Conservation (phyloP, 2,329 filamentous ascomycete species). For the Ophiosphaerella narmari region DNA sequence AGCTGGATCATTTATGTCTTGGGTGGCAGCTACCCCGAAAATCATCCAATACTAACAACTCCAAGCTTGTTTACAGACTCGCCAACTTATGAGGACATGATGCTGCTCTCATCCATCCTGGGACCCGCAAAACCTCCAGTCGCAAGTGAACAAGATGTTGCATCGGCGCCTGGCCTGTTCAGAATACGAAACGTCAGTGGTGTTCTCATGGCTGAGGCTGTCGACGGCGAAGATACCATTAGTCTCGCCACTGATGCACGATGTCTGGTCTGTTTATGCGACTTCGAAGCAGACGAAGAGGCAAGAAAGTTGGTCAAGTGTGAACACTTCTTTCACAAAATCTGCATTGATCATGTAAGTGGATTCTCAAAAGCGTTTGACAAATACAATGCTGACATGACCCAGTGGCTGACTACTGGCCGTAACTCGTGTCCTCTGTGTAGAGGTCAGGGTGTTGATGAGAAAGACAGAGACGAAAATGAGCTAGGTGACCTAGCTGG, state of each 20-base stretch:
- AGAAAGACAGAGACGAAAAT: slow-evolving; percentile 40
- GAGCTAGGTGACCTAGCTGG: slow-evolving; percentile 16
- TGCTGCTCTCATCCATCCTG: slow-evolving; percentile 67
- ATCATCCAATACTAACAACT: slow-evolving; percentile 71
- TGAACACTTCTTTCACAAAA: slow-evolving; percentile 68
- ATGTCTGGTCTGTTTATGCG: slow-evolving; percentile 69
- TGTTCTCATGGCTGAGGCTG: slow-evolving; percentile 54
- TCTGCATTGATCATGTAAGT: slow-evolving; percentile 71
- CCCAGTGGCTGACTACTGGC: slow-evolving; percentile 69
- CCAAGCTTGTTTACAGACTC: slow-evolving; percentile 73
- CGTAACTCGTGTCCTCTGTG: slow-evolving; percentile 68
- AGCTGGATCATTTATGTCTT: slow-evolving; percentile 77
- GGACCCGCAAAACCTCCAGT: slow-evolving; percentile 72
- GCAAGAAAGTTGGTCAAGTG: slow-evolving; percentile 66
- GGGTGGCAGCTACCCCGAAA: slow-evolving; percentile 70
- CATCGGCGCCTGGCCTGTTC: slow-evolving; percentile 65
- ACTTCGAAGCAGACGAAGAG: slow-evolving; percentile 67
- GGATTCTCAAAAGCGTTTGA: neutral
- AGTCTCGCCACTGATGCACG: slow-evolving; percentile 52
- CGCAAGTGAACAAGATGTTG: slow-evolving; percentile 66
- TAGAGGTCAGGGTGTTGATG: slow-evolving; percentile 62
- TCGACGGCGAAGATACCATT: slow-evolving; percentile 43
- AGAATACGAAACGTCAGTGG: slow-evolving; percentile 50
- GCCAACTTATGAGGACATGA: slow-evolving; percentile 74
- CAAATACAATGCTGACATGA: slow-evolving; percentile 11